Base-by-base conservation (phyloP, 179 eudicot species). In the Vitellaria paradoxa region DNA sequence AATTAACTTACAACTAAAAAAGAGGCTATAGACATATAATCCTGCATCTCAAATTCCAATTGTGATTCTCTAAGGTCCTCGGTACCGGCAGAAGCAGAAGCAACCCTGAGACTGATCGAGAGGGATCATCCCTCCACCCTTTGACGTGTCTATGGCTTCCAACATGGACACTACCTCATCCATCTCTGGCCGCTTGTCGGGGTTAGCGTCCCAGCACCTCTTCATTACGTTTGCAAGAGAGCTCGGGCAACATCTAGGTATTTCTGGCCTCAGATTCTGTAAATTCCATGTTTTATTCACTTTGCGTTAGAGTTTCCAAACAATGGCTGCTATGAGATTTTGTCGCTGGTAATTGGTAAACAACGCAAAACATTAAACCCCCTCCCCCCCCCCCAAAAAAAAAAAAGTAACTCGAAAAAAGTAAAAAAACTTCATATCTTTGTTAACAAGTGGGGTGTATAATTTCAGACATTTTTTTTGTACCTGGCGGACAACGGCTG, bases 61-160 rank as follows among this genome's bases (percentile, higher is more conserved):
- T 17, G 17, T 60, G 14, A 26, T 18, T 42, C 55, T 59, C 77
- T 76, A 86, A 82, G 98, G 97, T 64, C 98, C 98, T 76, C 97
- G 83, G 53, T 80, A 70, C 80, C 79, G 80, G 24, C 84, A 89
- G 77, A 92, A 82, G 84, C 93, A 92, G 62, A 90, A 83, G 76
- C 98, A 93, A 70, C 97, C 91, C 82, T 92, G 93, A 73, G 86
- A 75, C 76, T 92, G 95, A 80, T 89, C 95, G 37, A 52, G 75
- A 60, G 98, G 97, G 75, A 93, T 90, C 98, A 93, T 93, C 10
- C 98, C 98, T n/a, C 98, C 98, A 13, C 98, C 98, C 75, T 87
- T 93, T 0, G 98, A 85, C 9, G 98, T 93, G 82, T 93, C 98
- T 70, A 93, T 92, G 57, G 90, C 95, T 88, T 93, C 98, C 84